Base-by-base conservation (phyloP, 2,329 filamentous ascomycete species). In the Biscogniauxia sp. region DNA sequence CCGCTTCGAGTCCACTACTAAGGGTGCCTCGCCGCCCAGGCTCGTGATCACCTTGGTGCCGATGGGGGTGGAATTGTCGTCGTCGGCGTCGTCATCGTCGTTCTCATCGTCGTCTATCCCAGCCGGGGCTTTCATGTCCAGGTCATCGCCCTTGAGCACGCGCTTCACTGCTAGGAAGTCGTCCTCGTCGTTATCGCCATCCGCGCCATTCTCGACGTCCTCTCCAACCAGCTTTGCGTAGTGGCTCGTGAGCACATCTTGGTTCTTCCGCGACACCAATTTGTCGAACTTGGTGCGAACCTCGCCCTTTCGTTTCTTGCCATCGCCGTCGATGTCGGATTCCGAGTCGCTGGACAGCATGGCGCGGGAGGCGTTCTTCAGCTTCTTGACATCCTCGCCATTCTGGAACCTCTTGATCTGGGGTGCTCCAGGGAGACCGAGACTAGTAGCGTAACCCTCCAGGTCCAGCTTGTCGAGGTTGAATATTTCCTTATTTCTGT, bases 211-310 rank as follows among this genome's bases (percentile, higher is more conserved):
- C 5, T 77, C 75, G 2, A 76, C 72, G 23, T 76, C 77, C 50
- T 80, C 78, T 55, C 82, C 82, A 62, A 98, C 88, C 64, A 99
- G 84, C 72, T 94, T 97, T 61, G 87, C 86, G 80, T 97, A 98
- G 77, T 99, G 95, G 59, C 89, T 88, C n/a, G 94, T 93, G 65
- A 99, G 78, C 32, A 99, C 91, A 72, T 97, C 93, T 76, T 98
- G 94, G 76, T 99, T 99, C 69, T 90, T 91, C 62, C 95, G 85
- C 79, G 97, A 94, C 76, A 98, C 97, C 95, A 99, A 98, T 68
- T 92, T 89, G 76, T 99, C 93, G 74, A 96, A 96, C 76, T 97
- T 98, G 32, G 96, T 99, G 63, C 93, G 86, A 19, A 97, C 91
- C 68, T 88, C 85, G 11, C 83, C 80, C 77, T 85, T 87, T 62